Base-by-base conservation (phyloP, 495 filamentous ascomycete species). In the Podospora comata region DNA sequence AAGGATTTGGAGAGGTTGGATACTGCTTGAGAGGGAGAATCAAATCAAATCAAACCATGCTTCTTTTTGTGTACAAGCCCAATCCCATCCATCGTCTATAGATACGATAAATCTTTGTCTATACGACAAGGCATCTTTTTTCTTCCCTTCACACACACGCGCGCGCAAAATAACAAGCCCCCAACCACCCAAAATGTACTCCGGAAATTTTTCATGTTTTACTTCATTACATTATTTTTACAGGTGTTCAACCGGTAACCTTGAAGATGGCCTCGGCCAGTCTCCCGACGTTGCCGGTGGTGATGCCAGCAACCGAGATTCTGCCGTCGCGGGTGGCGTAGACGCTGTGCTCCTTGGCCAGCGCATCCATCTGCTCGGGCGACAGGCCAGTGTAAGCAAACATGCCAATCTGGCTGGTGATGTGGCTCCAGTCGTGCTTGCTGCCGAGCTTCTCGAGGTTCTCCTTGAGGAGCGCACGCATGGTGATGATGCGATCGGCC, bases 341-440 rank as follows among this genome's bases (percentile, higher is more conserved):
- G 70, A 99, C 95, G 74, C 93, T 97, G 86, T 96, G 91, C 90
- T 97, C 93, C 84, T 96, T 93, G 68, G 95, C 93, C 67, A 99
- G 85, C 76, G 81, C 83, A 27, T 94, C 91, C 91, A 98, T 97
- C 84, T 97, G 90, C 82, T 95, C 90, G 70, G 94, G 88, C 72
- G 86, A 94, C 76, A 99, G 82, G 62, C 95, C 95, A 39, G 95
- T 99, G 85, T 95, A 99, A 73, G 94, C 94, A 76, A 99, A 99
- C 95, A 99, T 99, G 82, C 95, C 95, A 72, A 99, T 99, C 86
- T 94, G 94, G 79, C 85, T 92, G 65, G 95, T 99, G 82, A 99
- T 99, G 84, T 99, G 95, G 80, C 89, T 90, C 95, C 95, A 99
- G 82, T 97, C 91, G 81, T 95, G 93, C 85, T 92, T 92, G 83